Evolutionary conservation across 2,329 filamentous ascomycete species (phyloP), one percentile per base, ranked within the genome.

Genomic region (Thyridium curvatum): DNA sequence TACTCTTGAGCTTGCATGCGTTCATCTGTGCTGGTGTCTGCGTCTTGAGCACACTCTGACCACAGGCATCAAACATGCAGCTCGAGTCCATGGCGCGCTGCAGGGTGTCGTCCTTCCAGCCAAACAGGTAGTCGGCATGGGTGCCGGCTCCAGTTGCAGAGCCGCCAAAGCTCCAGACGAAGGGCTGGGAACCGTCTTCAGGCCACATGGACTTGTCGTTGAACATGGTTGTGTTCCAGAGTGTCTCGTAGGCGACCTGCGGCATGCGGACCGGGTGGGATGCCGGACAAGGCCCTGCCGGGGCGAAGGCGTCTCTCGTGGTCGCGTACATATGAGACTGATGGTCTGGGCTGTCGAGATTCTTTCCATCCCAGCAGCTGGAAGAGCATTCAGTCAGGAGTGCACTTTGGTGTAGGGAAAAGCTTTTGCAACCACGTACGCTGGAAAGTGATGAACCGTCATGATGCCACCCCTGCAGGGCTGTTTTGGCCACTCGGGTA

Each of bases 291-390:
- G 32, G 14, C 10, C 32, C 32, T 9, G 32, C 32, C 10, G 21
- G 21, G 21, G 5, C 10, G 21, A 26, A 26, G 21, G 21, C 21
- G 6, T 26, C 21, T 10, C 10, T 26, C 6, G 21, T 18, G 21
- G 21, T 26, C 6, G 21, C 21, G 21, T 6, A 26, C 21, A 26
- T 41, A 34, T 45, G 43, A 34, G 16, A 37, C 40, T 45, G 40
- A 53, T 73, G 68, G 49, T 73, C 61, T 1, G 57, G 38, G 7
- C 61, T 55, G 47, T 73, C 69, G 32, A 68, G 46, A 43, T 71
- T 59, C 31, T 59, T 57, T 30, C 72, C 72, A 41, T 76, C 60
- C 72, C 72, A 76, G 32, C 44, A 52, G 21, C 38, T 41, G n/a
- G n/a, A n/a, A n/a, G n/a, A 30, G 18, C 18, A 21, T 26, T 26